Evolutionary conservation across 176 grass and related monocot species (phyloP).

Genomic region (Chloris gayana): DNA sequence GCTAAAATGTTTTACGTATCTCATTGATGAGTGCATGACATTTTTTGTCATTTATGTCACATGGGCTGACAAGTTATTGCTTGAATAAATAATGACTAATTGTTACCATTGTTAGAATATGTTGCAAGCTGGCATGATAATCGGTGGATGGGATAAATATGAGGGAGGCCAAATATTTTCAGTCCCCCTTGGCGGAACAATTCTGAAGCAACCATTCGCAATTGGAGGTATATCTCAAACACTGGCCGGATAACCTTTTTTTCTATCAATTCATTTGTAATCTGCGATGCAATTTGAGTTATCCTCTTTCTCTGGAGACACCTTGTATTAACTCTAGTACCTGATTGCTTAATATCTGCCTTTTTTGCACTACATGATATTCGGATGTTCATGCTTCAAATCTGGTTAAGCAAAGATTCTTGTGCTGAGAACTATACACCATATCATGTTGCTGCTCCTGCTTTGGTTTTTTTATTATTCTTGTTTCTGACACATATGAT

Average conservation of each 20-base stretch:
- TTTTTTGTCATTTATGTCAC: not conserved
- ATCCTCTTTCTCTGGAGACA: not conserved
- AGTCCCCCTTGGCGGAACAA: constrained; percentile 89
- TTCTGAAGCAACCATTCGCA: constrained; percentile 81
- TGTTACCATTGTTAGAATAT: constrained; percentile 65
- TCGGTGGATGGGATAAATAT: constrained; percentile 99
- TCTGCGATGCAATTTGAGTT: not conserved
- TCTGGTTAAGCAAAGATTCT: constrained; percentile 6
- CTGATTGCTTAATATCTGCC: not conserved
- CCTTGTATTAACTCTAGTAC: not conserved
- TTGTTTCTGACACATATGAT: not conserved
- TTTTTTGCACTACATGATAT: constrained; percentile 10
- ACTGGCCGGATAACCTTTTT: not conserved
- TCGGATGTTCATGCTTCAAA: not conserved
- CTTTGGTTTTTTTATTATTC: not conserved
- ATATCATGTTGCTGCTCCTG: not conserved
- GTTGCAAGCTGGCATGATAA: constrained; percentile 93
- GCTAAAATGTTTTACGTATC: not conserved
- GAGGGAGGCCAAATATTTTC: constrained; percentile 96
- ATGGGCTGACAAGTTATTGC: not conserved
- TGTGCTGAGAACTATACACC: not conserved
- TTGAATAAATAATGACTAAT: not conserved
- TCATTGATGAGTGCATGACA: constrained; percentile 4
- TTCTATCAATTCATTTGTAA: not conserved
- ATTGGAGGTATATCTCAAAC: constrained; percentile 71